phyloP scores from a whole-genome alignment of 306 rosid genomes.

The Betula pendula region DNA sequence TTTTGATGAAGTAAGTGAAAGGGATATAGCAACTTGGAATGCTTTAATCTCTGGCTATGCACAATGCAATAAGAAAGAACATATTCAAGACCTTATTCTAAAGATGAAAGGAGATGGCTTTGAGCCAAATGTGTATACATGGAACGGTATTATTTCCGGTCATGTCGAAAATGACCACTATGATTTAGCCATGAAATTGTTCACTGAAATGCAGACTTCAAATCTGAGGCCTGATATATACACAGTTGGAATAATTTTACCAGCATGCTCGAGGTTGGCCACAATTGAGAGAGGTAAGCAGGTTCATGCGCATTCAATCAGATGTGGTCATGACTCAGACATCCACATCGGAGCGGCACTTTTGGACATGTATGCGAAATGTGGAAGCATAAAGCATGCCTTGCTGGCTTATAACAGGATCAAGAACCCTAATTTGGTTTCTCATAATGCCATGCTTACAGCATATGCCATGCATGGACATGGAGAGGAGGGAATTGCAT shows the following conservation, averaged over 20 bases:
- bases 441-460: constrained; percentile 59
- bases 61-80: constrained; percentile 29
- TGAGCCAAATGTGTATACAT: constrained; percentile 44
- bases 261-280: constrained; percentile 53
- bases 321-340: constrained; percentile 36
- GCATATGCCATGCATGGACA: constrained; percentile 62
- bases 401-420: constrained; percentile 43
- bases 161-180: constrained; percentile 39
- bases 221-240: constrained; percentile 51
- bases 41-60: constrained; percentile 51
- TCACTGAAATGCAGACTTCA: constrained; percentile 40
- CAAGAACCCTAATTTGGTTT: constrained; percentile 51
- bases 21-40: constrained; percentile 61
- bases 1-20: constrained; percentile 45
- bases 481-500: constrained; percentile 55
- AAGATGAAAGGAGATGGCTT: constrained; percentile 53
- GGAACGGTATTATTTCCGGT: constrained; percentile 51
- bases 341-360: constrained; percentile 48
- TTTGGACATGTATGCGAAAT: constrained; percentile 65
- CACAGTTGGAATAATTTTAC: constrained; percentile 51
- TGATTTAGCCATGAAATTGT: constrained; percentile 40
- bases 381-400: constrained; percentile 51
- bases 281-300: constrained; percentile 57
- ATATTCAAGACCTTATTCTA: constrained; percentile 35
- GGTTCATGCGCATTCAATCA: constrained; percentile 55